Base-by-base conservation (phyloP, 805 yeast genomes). In the Zygosaccharomyces siamensis region DNA sequence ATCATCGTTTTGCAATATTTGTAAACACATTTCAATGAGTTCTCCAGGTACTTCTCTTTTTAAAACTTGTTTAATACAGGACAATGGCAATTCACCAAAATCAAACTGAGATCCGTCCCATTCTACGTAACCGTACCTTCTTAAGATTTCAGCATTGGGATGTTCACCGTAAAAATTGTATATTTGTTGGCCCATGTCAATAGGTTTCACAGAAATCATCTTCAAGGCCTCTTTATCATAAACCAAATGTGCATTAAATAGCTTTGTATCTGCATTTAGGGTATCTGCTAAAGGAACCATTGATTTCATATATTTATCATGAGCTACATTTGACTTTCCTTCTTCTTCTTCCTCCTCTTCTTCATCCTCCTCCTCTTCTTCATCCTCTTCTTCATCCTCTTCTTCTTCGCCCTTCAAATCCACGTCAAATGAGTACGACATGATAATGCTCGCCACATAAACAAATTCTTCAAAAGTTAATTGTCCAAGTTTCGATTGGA, bases 221-320 rank as follows among this genome's bases (percentile, higher is more conserved):
- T 79, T 80, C 30, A 90, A 68, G 6, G 64, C 61, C 4, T 71
- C 76, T 1, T 66, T 55, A 27, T 72, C 76, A 54, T 74, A 80
- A 37, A 74, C 75, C 52, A 89, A 68, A 49, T 81, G 77, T 6
- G 97, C 96, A 64, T 92, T 92, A 58, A 81, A 81, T 14, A 77
- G 70, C 7, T 75, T 74, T 1, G 96, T 85, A 61, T 90, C 93
- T 1, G 97, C 88, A 62, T 93, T 92, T 51, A 93, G 70, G 20
- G 88, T 82, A 62, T 92, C 99, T 0, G 98, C 98, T 40, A 89
- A 70, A 0, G 98, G 96, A 3, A 90, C 89, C 96, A 93, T 84
- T 0, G 95, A 84, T 63, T 90, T 90, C 54, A 76, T 70, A 50
- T 72, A 78, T 3, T 73, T 68, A 48, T 66, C 71, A n/a, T 45